Evolutionary conservation across 2,329 filamentous ascomycete species (phyloP).

Genomic region (Sporothrix pseudoabietina): DNA sequence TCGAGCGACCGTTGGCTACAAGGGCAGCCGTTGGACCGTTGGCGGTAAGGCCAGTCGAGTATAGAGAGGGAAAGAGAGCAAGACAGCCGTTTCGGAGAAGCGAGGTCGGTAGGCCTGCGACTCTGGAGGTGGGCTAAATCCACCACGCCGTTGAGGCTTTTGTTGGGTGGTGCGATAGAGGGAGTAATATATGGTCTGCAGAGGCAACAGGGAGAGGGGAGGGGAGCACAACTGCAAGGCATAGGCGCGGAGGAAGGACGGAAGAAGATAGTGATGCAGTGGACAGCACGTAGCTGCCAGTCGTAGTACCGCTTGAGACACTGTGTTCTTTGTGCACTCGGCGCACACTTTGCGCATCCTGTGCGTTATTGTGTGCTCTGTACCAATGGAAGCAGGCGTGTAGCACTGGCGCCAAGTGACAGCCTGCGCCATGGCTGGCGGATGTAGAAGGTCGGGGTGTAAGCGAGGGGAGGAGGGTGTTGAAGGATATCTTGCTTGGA

Average conservation of each 20-base stretch:
- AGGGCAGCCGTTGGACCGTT: not conserved
- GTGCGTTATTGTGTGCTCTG: not conserved
- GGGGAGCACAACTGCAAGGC: not conserved
- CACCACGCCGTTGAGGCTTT: not conserved
- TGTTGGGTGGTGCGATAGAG: not conserved
- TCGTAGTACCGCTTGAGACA: not conserved
- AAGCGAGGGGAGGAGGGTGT: not conserved
- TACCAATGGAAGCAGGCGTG: not conserved
- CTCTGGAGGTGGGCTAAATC: not conserved
- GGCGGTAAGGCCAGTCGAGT: not conserved
- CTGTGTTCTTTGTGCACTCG: not conserved
- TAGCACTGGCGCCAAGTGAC: constrained; percentile 16
- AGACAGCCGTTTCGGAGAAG: not conserved
- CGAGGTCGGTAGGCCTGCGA: not conserved
- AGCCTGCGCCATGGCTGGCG: not conserved
- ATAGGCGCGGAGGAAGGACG: not conserved
- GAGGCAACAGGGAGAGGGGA: not conserved
- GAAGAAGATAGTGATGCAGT: not conserved
- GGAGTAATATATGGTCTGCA: not conserved
- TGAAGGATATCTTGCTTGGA: not conserved
- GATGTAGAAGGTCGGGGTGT: not conserved
- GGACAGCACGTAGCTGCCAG: not conserved
- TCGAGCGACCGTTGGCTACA: not conserved
- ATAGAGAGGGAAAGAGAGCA: not conserved
- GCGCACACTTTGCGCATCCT: not conserved